phyloP scores from a whole-genome alignment of 768 basidiomycete species.

The Hericium coralloides region DNA sequence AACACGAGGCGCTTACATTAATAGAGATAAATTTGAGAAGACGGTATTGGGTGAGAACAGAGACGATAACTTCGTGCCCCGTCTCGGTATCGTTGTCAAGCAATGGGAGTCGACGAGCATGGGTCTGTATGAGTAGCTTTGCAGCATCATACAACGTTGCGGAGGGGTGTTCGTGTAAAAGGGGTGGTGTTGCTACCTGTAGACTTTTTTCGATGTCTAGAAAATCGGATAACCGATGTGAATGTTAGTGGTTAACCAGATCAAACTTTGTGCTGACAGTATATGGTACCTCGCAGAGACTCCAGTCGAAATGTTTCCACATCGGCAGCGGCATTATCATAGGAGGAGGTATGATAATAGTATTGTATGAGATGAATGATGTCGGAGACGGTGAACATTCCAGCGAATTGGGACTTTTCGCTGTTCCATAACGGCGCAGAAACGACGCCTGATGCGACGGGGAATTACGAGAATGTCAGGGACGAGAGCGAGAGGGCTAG shows the following conservation, averaged over 20 bases:
- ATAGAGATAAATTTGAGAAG: constrained; percentile 98
- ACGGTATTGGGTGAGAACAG: constrained; percentile 93
- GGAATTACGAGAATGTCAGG: constrained; percentile 7
- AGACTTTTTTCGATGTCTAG: constrained; percentile 91
- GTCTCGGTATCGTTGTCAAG: constrained; percentile 92
- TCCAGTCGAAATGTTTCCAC: constrained; percentile 91
- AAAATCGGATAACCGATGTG: background rate
- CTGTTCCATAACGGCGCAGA: constrained; percentile 99
- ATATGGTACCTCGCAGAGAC: constrained; percentile 67
- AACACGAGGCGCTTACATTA: constrained; percentile 54
- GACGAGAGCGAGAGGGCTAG: constrained; percentile 4
- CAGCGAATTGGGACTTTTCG: constrained; percentile 84
- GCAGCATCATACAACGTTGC: constrained; percentile 87
- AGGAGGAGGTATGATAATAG: constrained; percentile 81
- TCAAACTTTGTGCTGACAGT: constrained; percentile 1
- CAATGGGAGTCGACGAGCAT: constrained; percentile 88
- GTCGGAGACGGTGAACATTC: constrained; percentile 99
- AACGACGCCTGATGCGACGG: constrained; percentile 64
- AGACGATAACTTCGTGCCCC: constrained; percentile 91
- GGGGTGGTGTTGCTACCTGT: constrained; percentile 85
- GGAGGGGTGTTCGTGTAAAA: constrained; percentile 81
- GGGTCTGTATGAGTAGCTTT: constrained; percentile 85
- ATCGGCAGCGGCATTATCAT: constrained; percentile 79
- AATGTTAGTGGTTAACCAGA: background rate
- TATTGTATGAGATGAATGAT: constrained; percentile 99